A percentile compares a stretch with the other conserved stretches of the same genome.
phyloP scores from a whole-genome alignment of 768 basidiomycete species.

The Trametes punicea region DNA sequence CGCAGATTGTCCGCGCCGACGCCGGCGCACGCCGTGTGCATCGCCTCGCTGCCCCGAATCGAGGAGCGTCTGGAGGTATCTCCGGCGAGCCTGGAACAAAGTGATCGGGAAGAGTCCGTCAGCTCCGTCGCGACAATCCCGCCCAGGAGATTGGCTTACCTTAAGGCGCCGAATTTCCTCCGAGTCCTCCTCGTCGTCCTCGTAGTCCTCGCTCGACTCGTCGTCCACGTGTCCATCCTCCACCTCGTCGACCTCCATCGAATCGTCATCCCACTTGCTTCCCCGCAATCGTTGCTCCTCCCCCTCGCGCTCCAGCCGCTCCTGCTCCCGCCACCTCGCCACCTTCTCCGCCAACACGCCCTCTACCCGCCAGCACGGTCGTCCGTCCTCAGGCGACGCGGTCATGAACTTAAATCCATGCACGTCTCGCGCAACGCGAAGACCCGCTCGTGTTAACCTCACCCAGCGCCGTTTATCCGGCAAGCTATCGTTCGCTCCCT shows the following conservation, averaged over 20 bases:
- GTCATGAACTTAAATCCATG: slow-evolving; percentile 66
- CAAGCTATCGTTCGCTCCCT: slow-evolving; percentile 23
- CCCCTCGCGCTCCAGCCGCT: slow-evolving; percentile 58
- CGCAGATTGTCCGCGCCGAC: slow-evolving; percentile 30
- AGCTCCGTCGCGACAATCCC: slow-evolving; percentile 18
- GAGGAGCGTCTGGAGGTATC: slow-evolving; percentile 70
- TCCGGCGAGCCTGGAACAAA: slow-evolving; percentile 58
- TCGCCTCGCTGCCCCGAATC: slow-evolving; percentile 39
- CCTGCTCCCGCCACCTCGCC: slow-evolving; percentile 65
- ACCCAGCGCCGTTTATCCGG: slow-evolving; percentile 59
- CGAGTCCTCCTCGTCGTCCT: slow-evolving; percentile 64
- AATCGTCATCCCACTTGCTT: slow-evolving; percentile 59
- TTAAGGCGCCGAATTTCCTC: slow-evolving; percentile 78
- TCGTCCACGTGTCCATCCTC: slow-evolving; percentile 50
- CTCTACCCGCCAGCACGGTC: slow-evolving; percentile 59
- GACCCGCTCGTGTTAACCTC: slow-evolving; percentile 65
- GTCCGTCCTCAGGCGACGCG: slow-evolving; percentile 39
- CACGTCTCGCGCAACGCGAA: slow-evolving; percentile 64
- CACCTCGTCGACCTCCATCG: slow-evolving; percentile 69
- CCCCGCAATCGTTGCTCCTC: slow-evolving; percentile 65
- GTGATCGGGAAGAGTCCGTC: slow-evolving; percentile 3
- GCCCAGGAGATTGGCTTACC: slow-evolving; percentile 40
- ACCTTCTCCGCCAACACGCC: slow-evolving; percentile 69
- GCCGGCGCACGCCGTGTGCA: slow-evolving; percentile 26
- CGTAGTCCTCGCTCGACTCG: slow-evolving; percentile 38